Evolutionary conservation across 2,329 filamentous ascomycete genomes (phyloP).

Genomic region (Pestalotiopsis sp.): DNA sequence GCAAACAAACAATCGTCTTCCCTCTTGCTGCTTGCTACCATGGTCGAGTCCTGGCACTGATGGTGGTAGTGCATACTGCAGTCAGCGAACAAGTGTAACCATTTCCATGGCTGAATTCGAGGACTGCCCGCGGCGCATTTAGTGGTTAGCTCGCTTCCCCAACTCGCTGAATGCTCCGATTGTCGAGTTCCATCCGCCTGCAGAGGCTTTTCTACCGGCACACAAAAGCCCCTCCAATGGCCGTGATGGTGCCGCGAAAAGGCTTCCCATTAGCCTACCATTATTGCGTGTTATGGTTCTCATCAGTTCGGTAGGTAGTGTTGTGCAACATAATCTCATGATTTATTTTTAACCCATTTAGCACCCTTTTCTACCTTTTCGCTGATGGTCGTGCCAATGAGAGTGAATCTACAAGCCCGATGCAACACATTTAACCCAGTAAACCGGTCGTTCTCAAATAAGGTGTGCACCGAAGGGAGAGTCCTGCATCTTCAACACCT

Average conservation of each 20-base stretch:
- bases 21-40: too few species aligned
- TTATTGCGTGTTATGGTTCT: too few species aligned
- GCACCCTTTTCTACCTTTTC: not conserved
- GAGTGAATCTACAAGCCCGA: not conserved
- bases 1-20: too few species aligned
- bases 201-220: not conserved
- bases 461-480: not conserved
- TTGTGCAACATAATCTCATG: not conserved
- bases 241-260: not conserved
- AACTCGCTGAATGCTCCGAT: not conserved
- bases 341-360: conserved; percentile 10
- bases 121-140: not conserved
- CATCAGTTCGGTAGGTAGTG: not conserved
- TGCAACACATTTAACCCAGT: conserved; percentile 6
- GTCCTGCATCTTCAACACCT: not conserved
- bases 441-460: not conserved
- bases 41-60: too few species aligned
- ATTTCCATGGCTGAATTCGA: not conserved
- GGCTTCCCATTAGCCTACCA: not conserved
- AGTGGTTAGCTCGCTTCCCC: not conserved
- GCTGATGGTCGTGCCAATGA: not conserved
- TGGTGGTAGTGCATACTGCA: conserved; percentile 3
- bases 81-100: not conserved
- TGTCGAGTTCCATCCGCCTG: conserved; percentile 2
- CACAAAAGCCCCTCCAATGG: not conserved